Percentiles rank a stretch among this genome's conserved stretches.
Conservation (phyloP, 768 basidiomycete genomes). For the Tubosaeta sp. region DNA sequence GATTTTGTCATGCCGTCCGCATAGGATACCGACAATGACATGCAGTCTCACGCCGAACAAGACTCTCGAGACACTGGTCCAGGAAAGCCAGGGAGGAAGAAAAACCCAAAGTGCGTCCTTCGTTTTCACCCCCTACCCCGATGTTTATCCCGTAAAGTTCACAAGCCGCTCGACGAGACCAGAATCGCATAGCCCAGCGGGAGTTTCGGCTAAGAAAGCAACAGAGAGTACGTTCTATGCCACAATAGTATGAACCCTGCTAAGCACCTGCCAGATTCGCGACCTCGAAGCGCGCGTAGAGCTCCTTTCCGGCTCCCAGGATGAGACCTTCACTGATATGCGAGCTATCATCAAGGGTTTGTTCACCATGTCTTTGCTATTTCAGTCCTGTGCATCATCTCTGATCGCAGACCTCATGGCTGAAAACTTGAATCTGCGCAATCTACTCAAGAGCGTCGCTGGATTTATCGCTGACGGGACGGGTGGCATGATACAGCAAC, state of each 20-base stretch:
- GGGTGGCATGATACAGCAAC: slow-evolving; percentile 69
- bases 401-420: slow-evolving; percentile 67
- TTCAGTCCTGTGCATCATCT: slow-evolving; percentile 5
- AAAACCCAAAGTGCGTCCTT: slow-evolving; percentile 74
- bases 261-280: slow-evolving; percentile 59
- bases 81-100: slow-evolving; percentile 67
- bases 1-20: slow-evolving; percentile 7
- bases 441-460: slow-evolving; percentile 69
- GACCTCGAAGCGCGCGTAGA: slow-evolving; percentile 96
- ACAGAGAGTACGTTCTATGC: slow-evolving; percentile 53
- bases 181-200: slow-evolving; percentile 89
- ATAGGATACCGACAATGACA: slow-evolving; percentile 70
- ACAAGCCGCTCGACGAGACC: slow-evolving; percentile 82
- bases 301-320: slow-evolving; percentile 86
- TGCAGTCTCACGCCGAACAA: slow-evolving; percentile 44
- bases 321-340: slow-evolving; percentile 82
- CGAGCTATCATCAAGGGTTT: slow-evolving; percentile 74
- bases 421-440: slow-evolving; percentile 83
- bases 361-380: slow-evolving; percentile 7
- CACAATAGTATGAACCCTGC: not conserved
- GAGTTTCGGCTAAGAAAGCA: slow-evolving; percentile 93
- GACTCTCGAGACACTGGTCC: slow-evolving; percentile 20
- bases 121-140: slow-evolving; percentile 8
- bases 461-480: slow-evolving; percentile 85
- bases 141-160: slow-evolving; percentile 48